Base-by-base conservation (phyloP, 768 basidiomycete species). In the Tylopilus rubrobrunneus region DNA sequence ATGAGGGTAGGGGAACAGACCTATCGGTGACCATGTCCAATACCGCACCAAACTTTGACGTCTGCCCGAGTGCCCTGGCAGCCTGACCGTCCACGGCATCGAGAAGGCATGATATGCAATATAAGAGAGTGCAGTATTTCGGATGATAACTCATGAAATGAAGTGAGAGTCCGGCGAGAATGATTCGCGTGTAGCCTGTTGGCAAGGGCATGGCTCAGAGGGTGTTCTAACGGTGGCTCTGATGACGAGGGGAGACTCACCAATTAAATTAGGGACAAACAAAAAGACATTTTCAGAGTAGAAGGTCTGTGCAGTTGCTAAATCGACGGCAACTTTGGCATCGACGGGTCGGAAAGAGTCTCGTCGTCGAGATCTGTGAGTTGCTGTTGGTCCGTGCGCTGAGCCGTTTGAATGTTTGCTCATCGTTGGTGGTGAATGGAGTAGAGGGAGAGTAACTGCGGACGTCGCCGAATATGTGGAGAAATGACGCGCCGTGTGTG, bases 21-120 rank as follows among this genome's bases (percentile, higher is more conserved):
- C 96, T 77, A 71, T 99, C 97, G 7, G 97, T 98, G 40, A 99
- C 96, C 97, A 99, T 99, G 72, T 99, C 97, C 63, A 99, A 74
- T 42, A 98, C 96, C 4, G 93, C 94, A 23, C 97, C 97, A 71
- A 98, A 98, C 74, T 96, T 95, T 51, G 90, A 93, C 6, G 92
- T 88, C 73, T 99, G 95, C 11, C 84, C 85, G 40, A 97, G 75
- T 1, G 85, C 84, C 44, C 97, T 79, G 12, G 97, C 97, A 9
- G 89, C 95, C 65, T 88, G 86, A 3, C 97, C 97, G 59, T 98
- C 97, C 28, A 95, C 87, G 15, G 93, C 97, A 66, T 99, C 97
- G 61, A 99, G 77, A 41, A 99, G 78, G 68, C 92, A 94, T 11
- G 94, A 98, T 52, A 98, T 71, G 54, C 83, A 82, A 71, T 99